Evolutionary conservation across 2,329 filamentous ascomycete genomes (phyloP).

Genomic region (Microascus cirrosus): DNA sequence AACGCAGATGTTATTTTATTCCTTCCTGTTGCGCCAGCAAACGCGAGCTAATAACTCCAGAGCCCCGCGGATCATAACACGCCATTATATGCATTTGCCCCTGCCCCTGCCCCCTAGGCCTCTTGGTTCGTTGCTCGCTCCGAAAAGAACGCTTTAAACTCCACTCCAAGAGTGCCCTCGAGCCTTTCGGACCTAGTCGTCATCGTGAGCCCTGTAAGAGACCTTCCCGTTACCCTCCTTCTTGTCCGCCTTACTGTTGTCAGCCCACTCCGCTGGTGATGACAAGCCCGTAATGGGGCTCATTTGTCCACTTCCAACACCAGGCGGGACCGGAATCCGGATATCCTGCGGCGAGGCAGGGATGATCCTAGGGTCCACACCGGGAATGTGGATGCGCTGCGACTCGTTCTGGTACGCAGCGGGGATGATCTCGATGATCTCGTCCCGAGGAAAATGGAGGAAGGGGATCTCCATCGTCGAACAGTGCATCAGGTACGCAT

Average conservation of each 20-base stretch:
- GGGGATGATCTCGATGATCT: constrained; percentile 98
- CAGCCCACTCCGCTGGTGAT: background rate
- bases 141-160: background rate
- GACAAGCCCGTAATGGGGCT: constrained; percentile 3
- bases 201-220: constrained; percentile 1
- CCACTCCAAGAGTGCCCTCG: background rate
- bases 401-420: constrained; percentile 96
- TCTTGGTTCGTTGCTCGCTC: background rate
- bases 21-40: background rate
- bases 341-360: constrained; percentile 31
- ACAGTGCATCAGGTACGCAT: constrained; percentile 97
- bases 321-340: constrained; percentile 4
- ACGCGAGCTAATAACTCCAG: background rate
- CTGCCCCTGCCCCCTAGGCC: background rate
- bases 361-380: constrained; percentile 53
- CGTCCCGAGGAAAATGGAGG: constrained; percentile 85
- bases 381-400: constrained; percentile 77
- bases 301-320: constrained; percentile 4
- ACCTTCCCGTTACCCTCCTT: background rate
- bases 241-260: background rate
- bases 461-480: constrained; percentile 89
- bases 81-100: background rate
- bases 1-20: background rate
- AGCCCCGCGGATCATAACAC: background rate
- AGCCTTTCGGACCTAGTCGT: background rate